Evolutionary conservation across 768 basidiomycete genomes (phyloP).

Genomic region (Kondoa malvinella): DNA sequence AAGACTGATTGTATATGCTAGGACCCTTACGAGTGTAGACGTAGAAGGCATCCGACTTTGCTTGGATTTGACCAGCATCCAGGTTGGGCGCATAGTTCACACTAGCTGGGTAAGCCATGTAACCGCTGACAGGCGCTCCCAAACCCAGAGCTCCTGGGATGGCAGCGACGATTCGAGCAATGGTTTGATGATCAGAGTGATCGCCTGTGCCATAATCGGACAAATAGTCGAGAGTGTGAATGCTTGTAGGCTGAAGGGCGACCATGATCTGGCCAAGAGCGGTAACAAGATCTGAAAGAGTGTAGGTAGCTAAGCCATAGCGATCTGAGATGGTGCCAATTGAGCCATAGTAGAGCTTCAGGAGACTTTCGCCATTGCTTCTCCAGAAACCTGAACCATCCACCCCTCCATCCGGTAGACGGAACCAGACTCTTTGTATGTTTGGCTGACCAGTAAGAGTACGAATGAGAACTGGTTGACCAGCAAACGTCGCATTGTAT

Average conservation of each 20-base stretch:
- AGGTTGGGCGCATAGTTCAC: slow-evolving; percentile 13
- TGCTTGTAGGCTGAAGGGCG: slow-evolving; percentile 10
- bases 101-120: slow-evolving; percentile 14
- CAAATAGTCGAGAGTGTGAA: slow-evolving; percentile 20
- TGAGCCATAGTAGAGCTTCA: slow-evolving; percentile 20
- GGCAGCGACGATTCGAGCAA: slow-evolving; percentile 4
- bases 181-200: slow-evolving; percentile 19
- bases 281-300: slow-evolving; percentile 15
- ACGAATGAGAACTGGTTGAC: slow-evolving; percentile 17
- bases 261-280: slow-evolving; percentile 18
- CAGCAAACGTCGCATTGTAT: slow-evolving; percentile 11
- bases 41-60: slow-evolving; percentile 22
- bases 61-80: slow-evolving; percentile 1
- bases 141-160: background rate
- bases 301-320: slow-evolving; percentile 12
- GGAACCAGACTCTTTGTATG: slow-evolving; percentile 20
- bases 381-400: slow-evolving; percentile 7
- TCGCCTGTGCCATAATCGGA: slow-evolving; percentile 18
- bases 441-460: slow-evolving; percentile 16
- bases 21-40: slow-evolving; percentile 20
- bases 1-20: too few relatives aligned
- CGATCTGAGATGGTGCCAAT: slow-evolving; percentile 18
- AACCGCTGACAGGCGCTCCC: slow-evolving; percentile 8
- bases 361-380: background rate
- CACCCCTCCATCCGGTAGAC: slow-evolving; percentile 21